Base-by-base conservation (phyloP, 441 rosid genomes). In the Brassica balearica region DNA sequence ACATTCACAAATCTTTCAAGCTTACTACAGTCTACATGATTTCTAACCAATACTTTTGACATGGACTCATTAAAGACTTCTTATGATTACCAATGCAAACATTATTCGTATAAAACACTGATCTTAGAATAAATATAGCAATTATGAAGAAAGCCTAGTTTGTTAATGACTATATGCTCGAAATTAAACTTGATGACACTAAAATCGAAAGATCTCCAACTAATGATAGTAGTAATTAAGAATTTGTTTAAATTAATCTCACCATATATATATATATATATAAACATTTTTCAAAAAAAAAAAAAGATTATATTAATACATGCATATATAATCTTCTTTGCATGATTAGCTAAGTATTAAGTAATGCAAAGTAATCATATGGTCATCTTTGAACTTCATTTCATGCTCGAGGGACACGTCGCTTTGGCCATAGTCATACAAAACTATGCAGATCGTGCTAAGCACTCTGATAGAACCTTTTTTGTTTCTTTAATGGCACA, bases 361-460 rank as follows among this genome's bases (percentile, higher is more conserved):
- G 38, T 69, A 62, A 51, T 14, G 10, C 4, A 51, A 25, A 62
- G 32, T 34, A 48, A 41, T 41, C 51, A 11, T 43, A 5, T 46
- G 53, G 58, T 38, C 11, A 65, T 38, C 8, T 55, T 64, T 71
- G 46, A 62, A 71, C 75, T 64, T 70, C 65, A 64, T 62, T 14
- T 34, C 65, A 64, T 51, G 15, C 46, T 71, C 19, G 12, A 55
- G 25, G 25, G 53, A 65, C 46, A 36, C 48, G 20, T 71, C 72
- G 48, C 3, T 65, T 59, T 72, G 29, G 72, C 43, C 72, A 46
- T 72, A 56, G 61, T 56, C 61, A 78, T 72, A 72, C 64, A 27
- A 78, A 72, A 67, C 64, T 20, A 51, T 46, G 62, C 62, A 58
- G 25, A 34, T 67, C 81, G 81, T 78, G 81, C 73, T 48, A 60